Conservation (phyloP, 441 rosid species). For the Croton laevigatus region DNA sequence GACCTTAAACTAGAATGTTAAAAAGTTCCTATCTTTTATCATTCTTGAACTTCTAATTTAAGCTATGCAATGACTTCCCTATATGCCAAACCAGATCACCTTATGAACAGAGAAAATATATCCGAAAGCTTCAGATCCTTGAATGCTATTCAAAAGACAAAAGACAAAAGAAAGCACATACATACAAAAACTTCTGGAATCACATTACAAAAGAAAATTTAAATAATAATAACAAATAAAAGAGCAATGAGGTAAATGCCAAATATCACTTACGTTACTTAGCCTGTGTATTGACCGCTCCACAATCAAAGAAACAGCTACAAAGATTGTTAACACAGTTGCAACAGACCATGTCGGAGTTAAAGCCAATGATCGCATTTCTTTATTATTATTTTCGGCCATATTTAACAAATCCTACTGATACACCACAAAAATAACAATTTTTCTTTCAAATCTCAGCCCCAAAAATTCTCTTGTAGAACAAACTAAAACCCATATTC, state of each 20-base stretch:
- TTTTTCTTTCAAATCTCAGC: not conserved
- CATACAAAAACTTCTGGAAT: not conserved
- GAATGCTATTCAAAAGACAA: conserved; percentile 2
- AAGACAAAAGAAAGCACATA: not conserved
- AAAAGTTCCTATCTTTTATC: not conserved
- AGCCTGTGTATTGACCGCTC: conserved; percentile 76
- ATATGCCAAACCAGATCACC: not conserved
- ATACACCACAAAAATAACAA: conserved; percentile 7
- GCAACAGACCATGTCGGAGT: conserved; percentile 98
- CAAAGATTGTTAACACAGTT: conserved; percentile 72
- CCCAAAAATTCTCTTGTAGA: conserved; percentile 6
- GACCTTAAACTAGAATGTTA: not conserved
- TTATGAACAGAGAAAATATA: not conserved
- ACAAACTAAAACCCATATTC: conserved; percentile 1
- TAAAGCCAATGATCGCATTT: conserved; percentile 63
- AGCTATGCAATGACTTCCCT: not conserved
- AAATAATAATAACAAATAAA: not conserved
- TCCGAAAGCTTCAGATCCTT: not conserved
- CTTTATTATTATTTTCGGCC: conserved; percentile 32
- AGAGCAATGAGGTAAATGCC: not conserved
- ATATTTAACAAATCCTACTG: conserved; percentile 26
- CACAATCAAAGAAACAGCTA: conserved; percentile 69
- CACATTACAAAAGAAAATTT: not conserved
- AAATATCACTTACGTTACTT: conserved; percentile 50
- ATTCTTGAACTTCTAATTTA: not conserved